These are phyloP conservation scores for Quercus tomentella DNA, from an alignment of 331 rosid species.

Conservation along the genomic window DNA sequence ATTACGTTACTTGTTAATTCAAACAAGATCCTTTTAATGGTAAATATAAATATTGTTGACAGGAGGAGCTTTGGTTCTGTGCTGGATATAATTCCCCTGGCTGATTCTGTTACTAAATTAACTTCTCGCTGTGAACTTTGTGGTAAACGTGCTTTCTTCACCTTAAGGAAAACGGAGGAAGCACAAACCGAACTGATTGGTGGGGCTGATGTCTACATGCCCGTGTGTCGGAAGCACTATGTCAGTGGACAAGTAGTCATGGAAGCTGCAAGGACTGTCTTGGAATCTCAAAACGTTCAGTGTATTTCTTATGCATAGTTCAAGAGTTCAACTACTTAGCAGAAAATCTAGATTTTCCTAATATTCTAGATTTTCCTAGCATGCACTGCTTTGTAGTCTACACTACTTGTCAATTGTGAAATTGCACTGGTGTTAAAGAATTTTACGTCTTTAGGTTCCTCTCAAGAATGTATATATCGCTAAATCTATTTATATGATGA, in stretches of 20 bases:
- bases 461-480: background rate
- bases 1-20: background rate
- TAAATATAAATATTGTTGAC: conserved; percentile 12
- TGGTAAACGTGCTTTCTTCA: conserved; percentile 65
- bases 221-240: conserved; percentile 88
- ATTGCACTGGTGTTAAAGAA: background rate
- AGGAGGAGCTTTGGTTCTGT: conserved; percentile 93
- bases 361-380: background rate
- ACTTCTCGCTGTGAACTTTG: conserved; percentile 83
- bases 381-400: background rate
- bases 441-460: background rate
- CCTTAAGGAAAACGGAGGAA: conserved; percentile 79
- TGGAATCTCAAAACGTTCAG: conserved; percentile 51
- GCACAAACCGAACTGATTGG: conserved; percentile 71
- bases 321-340: background rate
- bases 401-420: background rate
- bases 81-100: conserved; percentile 80
- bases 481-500: background rate
- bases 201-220: conserved; percentile 88
- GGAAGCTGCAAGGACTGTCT: conserved; percentile 49
- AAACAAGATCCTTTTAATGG: background rate
- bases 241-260: conserved; percentile 68
- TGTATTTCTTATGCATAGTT: conserved; percentile 22
- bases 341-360: background rate
- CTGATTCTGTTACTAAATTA: conserved; percentile 85